Base-by-base conservation (phyloP, 495 filamentous ascomycete genomes). In the Aspergillus heteromorphus region DNA sequence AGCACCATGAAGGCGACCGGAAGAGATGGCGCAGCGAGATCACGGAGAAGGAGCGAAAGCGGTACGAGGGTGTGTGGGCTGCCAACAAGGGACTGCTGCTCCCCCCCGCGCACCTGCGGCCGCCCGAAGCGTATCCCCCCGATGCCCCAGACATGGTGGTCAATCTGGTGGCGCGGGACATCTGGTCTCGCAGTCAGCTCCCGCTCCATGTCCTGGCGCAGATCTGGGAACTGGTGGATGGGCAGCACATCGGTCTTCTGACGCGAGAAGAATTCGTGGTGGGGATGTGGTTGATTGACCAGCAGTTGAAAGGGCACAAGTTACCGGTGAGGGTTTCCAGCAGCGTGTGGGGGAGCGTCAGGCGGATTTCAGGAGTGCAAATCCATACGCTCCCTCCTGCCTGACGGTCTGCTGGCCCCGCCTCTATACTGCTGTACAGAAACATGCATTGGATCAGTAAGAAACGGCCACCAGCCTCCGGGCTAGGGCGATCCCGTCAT, bases 41-140 rank as follows among this genome's bases (percentile, higher is more conserved):
- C 36, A 88, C 87, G 0, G 81, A 87, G 53, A 71, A 83, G 8
- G 89, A 97, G 62, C 79, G 91, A 34, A 90, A 88, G 61, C 78
- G 92, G n/a, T 97, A 97, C 62, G 93, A 97, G 71, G 95, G 91
- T 4, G 86, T 98, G 3, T 98, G 91, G 91, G 93, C 95, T 20
- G 91, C 90, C 16, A 97, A 98, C 62, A 83, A 83, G 54, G 92
- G 91, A 0, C 51, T 92, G n/a, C 69, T 79, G 21, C 68, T 83
- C 45, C 58, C 65, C 36, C 49, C 49, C 2, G 2, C 6, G 6
- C 21, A 50, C 13, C 49, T 55, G 18, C 25, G 17, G 5, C 43
- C 54, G 2, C 31, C 53, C 0, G 38, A 55, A 10, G 47, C 27
- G 43, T 69, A 67, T 58, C 71, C 67, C 13, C 59, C 60, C 0